Percentiles rank a stretch among this genome's conserved stretches.
Conservation (phyloP, 257 asterid genomes). For the Nicotiana noctiflora region DNA sequence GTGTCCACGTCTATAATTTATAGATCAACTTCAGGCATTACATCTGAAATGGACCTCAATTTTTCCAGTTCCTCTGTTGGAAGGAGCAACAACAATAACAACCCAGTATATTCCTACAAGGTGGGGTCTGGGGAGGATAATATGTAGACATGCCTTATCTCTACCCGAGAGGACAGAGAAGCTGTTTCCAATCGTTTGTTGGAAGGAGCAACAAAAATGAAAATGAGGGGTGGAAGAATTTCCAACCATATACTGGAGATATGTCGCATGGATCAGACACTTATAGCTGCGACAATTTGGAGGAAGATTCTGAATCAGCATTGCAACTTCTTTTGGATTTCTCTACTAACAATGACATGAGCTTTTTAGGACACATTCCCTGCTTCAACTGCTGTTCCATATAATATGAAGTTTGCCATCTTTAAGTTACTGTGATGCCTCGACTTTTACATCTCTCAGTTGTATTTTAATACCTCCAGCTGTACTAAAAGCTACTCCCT, state of each 20-base stretch:
- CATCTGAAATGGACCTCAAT: constrained; percentile 23
- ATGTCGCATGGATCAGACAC: constrained; percentile 24
- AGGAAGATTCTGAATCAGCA: constrained; percentile 72
- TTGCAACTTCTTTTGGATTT: constrained; percentile 68
- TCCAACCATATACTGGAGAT: constrained; percentile 17
- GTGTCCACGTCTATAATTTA: constrained; percentile 32
- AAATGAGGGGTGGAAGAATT: constrained; percentile 28
- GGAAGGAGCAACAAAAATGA: constrained; percentile 18
- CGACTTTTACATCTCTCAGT: constrained; percentile 5
- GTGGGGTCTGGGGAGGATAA: too few species aligned
- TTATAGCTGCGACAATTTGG: constrained; percentile 42
- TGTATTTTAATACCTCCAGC: constrained; percentile 21
- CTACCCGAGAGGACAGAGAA: too few species aligned
- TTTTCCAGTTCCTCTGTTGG: constrained; percentile 11
- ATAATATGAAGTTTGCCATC: constrained; percentile 6
- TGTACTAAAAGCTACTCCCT: neutral
- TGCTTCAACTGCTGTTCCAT: constrained; percentile 6
- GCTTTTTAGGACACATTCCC: constrained; percentile 51
- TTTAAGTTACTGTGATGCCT: neutral
- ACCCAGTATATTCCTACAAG: too few species aligned
- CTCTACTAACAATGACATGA: constrained; percentile 66
- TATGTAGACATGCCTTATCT: too few species aligned
- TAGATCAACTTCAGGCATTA: constrained; percentile 38
- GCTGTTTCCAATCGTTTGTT: too few species aligned
- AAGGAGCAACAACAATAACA: constrained; percentile 11